These are phyloP conservation scores for Emergomyces orientalis DNA, from an alignment of 2,329 filamentous ascomycete species.

Conservation along the genomic window DNA sequence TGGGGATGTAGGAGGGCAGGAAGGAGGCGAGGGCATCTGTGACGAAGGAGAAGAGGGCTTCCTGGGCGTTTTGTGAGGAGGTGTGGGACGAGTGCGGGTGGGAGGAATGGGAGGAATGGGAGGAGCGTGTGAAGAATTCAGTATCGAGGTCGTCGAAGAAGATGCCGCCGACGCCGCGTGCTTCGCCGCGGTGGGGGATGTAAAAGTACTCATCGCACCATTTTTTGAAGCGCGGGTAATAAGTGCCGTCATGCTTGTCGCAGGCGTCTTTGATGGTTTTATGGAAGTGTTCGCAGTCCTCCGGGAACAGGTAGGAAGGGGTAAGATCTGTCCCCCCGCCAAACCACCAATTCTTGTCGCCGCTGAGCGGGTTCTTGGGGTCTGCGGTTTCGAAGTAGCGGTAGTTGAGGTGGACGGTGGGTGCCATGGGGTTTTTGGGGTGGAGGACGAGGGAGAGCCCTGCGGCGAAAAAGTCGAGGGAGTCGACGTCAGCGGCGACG, in stretches of 20 bases:
- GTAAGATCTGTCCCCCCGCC: conserved; percentile 92
- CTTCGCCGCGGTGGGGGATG: conserved; percentile 82
- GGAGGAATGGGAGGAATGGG: neutral
- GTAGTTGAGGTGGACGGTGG: conserved; percentile 96
- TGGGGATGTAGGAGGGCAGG: conserved; percentile 81
- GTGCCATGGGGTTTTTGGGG: conserved; percentile 90
- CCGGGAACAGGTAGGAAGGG: conserved; percentile 87
- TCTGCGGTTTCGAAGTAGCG: conserved; percentile 96
- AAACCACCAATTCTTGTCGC: conserved; percentile 84
- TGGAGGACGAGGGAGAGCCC: conserved; percentile 90
- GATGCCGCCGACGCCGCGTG: conserved; percentile 84
- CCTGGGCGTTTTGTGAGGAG: conserved; percentile 66
- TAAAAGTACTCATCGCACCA: conserved; percentile 98
- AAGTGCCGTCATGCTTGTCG: conserved; percentile 83
- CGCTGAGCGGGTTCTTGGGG: conserved; percentile 59
- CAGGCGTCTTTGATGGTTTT: conserved; percentile 84
- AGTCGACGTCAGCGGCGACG: conserved; percentile 63
- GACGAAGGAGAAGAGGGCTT: conserved; percentile 82
- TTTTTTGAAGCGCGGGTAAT: conserved; percentile 90
- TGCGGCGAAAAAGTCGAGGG: conserved; percentile 88
- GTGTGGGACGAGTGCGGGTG: conserved; percentile 20
- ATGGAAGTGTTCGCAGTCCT: conserved; percentile 96
- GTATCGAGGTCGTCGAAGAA: conserved; percentile 97
- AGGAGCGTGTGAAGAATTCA: conserved; percentile 25
- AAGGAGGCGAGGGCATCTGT: conserved; percentile 80